Base-by-base conservation (phyloP, 2,329 filamentous ascomycete genomes). In the Aspergillus sp. region DNA sequence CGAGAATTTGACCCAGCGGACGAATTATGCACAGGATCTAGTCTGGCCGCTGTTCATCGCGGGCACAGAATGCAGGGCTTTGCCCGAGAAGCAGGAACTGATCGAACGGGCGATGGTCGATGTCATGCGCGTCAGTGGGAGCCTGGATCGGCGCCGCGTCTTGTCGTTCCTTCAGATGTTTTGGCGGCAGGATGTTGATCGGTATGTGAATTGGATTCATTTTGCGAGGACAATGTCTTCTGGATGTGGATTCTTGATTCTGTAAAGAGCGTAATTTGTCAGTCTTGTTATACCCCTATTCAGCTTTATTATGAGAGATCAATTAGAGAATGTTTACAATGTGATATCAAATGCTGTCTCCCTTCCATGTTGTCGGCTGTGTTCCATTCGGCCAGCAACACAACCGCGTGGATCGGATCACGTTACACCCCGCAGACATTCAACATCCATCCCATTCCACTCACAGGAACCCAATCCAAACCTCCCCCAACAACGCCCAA, bases 41-140 rank as follows among this genome's bases (percentile, higher is more conserved):
- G 60, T 65, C 30, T 66, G 64, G 64, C 64, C 63, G 13, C 41
- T 64, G 1, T 65, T 66, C n/a, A 56, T 65, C 19, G 57, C 60
- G 3, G 63, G 64, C 9, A 60, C 63, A 1, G 62, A 65, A 45
- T 57, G 61, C 16, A 51, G 52, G 20, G 35, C 24, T 8, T 19
- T 38, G 8, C 41, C 50, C 3, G 26, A 42, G 13, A 41, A 41
- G 30, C 53, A 57, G 22, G 16, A 38, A 5, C 20, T 22, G 10
- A 48, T 57, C 6, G 55, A 52, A n/a, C 24, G 26, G 9, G 53
- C 47, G 1, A 38, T 57, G 22, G 9, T 53, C n/a, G 26, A 42
- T 11, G 48, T 57, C n/a, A 57, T 57, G 35, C 46, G 44, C 5
- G 24, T 53, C 1, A 57, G 47, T 17, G 55, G 55, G 2, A 50